Evolutionary conservation across 495 filamentous ascomycete species (phyloP).

Genomic region (Aspergillus diversus): DNA sequence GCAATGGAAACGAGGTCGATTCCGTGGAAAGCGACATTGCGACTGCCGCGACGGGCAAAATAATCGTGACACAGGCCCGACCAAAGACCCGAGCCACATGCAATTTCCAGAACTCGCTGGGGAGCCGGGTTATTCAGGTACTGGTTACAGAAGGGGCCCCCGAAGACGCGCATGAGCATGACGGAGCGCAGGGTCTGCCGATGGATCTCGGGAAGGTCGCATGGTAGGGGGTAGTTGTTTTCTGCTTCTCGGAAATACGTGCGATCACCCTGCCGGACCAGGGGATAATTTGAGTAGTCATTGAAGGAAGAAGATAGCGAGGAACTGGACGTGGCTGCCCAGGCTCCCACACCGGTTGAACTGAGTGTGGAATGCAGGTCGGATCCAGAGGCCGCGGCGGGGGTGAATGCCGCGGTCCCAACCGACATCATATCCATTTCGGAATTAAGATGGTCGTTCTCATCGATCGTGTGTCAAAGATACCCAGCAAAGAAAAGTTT

Average conservation of each 20-base stretch:
- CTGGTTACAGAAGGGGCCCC: slow-evolving; percentile 76
- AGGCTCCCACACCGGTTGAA: slow-evolving; percentile 31
- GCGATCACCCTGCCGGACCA: slow-evolving; percentile 74
- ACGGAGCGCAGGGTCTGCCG: slow-evolving; percentile 84
- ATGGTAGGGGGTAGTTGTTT: slow-evolving; percentile 79
- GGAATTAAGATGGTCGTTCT: slow-evolving; percentile 30
- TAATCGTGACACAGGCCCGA: slow-evolving; percentile 81
- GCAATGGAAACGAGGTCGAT: slow-evolving; percentile 81
- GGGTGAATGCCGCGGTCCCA: slow-evolving; percentile 32
- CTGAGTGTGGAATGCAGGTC: slow-evolving; percentile 46
- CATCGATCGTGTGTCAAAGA: slow-evolving; percentile 30
- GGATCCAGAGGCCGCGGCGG: slow-evolving; percentile 39
- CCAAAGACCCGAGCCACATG: slow-evolving; percentile 90
- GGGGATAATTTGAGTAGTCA: slow-evolving; percentile 60
- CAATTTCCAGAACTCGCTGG: slow-evolving; percentile 78
- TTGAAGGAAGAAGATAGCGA: slow-evolving; percentile 41
- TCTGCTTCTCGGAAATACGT: slow-evolving; percentile 79
- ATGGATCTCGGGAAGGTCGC: slow-evolving; percentile 86
- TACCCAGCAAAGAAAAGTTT: slow-evolving; percentile 27
- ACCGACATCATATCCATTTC: slow-evolving; percentile 43
- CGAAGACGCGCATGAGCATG: slow-evolving; percentile 79
- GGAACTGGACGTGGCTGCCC: slow-evolving; percentile 44
- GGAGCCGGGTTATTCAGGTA: slow-evolving; percentile 67
- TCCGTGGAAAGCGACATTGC: slow-evolving; percentile 73
- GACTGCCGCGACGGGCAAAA: slow-evolving; percentile 64